A percentile compares a stretch with the other conserved stretches of the same genome.
Conservation (phyloP, 306 rosid species). For the Medicago arabica region DNA sequence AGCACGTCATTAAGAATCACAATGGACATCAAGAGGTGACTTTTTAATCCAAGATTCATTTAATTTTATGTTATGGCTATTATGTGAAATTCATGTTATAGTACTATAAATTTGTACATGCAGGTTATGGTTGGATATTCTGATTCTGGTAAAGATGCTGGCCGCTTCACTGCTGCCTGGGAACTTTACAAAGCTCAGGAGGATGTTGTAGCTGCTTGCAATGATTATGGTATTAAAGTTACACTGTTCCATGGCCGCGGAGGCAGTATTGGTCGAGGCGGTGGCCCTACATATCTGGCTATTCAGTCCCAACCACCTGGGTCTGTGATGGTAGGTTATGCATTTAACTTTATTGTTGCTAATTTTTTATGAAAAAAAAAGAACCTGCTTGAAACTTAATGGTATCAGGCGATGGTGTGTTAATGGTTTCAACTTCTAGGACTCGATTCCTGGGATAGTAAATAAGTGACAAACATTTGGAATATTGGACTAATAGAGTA, state of each 20-base stretch:
- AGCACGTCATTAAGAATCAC: conserved; percentile 79
- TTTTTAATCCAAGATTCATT: conserved; percentile 1
- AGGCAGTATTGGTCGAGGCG: conserved; percentile 97
- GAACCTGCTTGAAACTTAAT: background rate
- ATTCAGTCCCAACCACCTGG: conserved; percentile 99
- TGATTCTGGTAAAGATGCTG: conserved; percentile 98
- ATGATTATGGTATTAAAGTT: conserved; percentile 83
- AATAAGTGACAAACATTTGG: background rate
- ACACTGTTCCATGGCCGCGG: conserved; percentile 97
- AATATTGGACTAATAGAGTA: background rate
- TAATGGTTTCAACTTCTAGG: background rate
- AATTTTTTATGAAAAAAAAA: background rate
- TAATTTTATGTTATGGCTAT: conserved; percentile 14
- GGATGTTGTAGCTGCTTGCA: conserved; percentile 94
- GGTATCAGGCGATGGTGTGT: background rate
- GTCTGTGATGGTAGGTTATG: conserved; percentile 83
- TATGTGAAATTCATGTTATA: conserved; percentile 33
- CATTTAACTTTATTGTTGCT: conserved; percentile 10
- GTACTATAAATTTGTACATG: conserved; percentile 39
- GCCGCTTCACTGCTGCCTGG: conserved; percentile 97
- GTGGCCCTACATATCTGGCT: conserved; percentile 96
- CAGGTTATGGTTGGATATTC: conserved; percentile 99
- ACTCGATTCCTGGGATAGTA: conserved; percentile 2
- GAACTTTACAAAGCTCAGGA: conserved; percentile 98
- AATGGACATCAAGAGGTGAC: conserved; percentile 91